Conservation (phyloP, 2,329 filamentous ascomycete species). For the Xylariales sp. region DNA sequence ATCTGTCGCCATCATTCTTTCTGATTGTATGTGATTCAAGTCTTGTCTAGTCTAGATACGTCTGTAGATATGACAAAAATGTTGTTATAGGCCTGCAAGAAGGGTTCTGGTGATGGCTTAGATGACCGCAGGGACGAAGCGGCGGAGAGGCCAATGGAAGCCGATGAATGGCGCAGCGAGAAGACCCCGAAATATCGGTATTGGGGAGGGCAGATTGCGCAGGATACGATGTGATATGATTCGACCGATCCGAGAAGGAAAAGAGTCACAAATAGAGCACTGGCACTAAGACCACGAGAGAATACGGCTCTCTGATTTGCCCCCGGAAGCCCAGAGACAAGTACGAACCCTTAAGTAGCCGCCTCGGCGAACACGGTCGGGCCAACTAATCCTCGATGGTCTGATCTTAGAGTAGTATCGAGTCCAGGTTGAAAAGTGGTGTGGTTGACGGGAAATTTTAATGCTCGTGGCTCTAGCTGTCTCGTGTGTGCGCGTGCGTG, state of each 20-base stretch:
- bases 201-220: slow-evolving; percentile 15
- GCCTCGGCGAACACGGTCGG: neutral
- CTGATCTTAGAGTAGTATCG: neutral
- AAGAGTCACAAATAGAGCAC: slow-evolving; percentile 12
- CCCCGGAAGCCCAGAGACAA: slow-evolving; percentile 5
- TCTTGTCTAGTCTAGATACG: slow-evolving; percentile 15
- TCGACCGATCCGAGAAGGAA: slow-evolving; percentile 13
- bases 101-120: neutral
- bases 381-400: slow-evolving; percentile 1
- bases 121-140: neutral
- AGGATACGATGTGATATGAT: slow-evolving; percentile 20
- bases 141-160: neutral
- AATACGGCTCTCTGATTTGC: slow-evolving; percentile 10
- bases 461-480: slow-evolving; percentile 1
- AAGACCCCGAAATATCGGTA: slow-evolving; percentile 1
- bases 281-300: slow-evolving; percentile 16
- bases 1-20: slow-evolving; percentile 56
- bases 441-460: slow-evolving; percentile 24
- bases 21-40: slow-evolving; percentile 2
- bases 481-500: neutral
- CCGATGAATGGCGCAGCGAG: slow-evolving; percentile 7
- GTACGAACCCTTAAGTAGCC: slow-evolving; percentile 5
- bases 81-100: neutral
- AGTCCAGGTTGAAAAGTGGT: neutral
- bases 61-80: slow-evolving; percentile 9